phyloP scores from a whole-genome alignment of 2,329 filamentous ascomycete species.

The Pseudonectria buxi region DNA sequence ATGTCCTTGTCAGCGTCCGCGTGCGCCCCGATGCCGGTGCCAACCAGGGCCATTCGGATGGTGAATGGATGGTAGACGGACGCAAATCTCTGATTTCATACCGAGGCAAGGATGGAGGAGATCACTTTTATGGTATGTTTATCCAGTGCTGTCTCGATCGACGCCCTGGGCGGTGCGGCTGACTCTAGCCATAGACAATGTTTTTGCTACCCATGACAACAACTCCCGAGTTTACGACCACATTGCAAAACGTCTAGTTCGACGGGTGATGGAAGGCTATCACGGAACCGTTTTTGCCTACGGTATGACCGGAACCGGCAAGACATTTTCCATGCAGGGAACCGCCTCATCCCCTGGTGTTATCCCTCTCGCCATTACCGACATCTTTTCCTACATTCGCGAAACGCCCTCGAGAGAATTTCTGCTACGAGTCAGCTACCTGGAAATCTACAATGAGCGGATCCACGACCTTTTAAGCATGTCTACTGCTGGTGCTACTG shows the following conservation, averaged over 20 bases:
- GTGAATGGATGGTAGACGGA: conserved; percentile 89
- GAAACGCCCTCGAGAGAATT: conserved; percentile 95
- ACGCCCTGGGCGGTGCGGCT: conserved; percentile 7
- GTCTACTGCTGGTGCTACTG: conserved; percentile 51
- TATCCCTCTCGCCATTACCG: conserved; percentile 93
- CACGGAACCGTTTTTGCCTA: conserved; percentile 98
- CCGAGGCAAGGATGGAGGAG: conserved; percentile 80
- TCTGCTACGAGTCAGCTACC: conserved; percentile 87
- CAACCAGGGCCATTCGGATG: conserved; percentile 57
- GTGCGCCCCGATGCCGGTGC: conserved; percentile 74
- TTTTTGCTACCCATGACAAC: conserved; percentile 89
- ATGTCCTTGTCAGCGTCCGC: conserved; percentile 90
- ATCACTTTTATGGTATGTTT: conserved; percentile 79
- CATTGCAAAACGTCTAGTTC: conserved; percentile 85
- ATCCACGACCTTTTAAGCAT: conserved; percentile 90
- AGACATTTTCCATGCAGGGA: conserved; percentile 99
- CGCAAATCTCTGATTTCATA: conserved; percentile 77
- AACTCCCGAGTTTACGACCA: conserved; percentile 94
- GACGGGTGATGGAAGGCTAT: conserved; percentile 97
- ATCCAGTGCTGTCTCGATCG: neutral
- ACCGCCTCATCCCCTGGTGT: conserved; percentile 93
- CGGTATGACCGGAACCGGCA: conserved; percentile 97
- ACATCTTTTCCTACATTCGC: conserved; percentile 98
- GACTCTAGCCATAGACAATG: conserved; percentile 63
- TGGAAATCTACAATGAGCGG: conserved; percentile 98